Percentiles rank a stretch among this genome's conserved stretches.
Evolutionary conservation across 371 early-diverging fungal species (phyloP).

Genomic region (Mucor ambiguus): DNA sequence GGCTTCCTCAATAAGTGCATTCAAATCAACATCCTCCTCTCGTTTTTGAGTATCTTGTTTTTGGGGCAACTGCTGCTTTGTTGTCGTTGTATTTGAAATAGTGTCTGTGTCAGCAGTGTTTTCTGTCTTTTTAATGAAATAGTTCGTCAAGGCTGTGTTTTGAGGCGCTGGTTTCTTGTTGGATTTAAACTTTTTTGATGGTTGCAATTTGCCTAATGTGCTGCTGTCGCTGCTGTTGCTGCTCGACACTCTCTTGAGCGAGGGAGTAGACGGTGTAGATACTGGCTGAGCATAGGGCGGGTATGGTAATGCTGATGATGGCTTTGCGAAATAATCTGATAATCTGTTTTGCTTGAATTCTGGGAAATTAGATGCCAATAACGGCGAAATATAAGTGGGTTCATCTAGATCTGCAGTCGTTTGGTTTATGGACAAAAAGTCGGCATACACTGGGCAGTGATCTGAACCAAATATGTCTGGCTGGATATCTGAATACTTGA

Average conservation of each 20-base stretch:
- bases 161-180: neutral
- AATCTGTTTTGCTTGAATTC: slow-evolving; percentile 68
- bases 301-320: neutral
- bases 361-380: slow-evolving; percentile 64
- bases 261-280: neutral
- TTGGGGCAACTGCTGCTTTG: slow-evolving; percentile 3
- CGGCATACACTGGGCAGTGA: slow-evolving; percentile 83
- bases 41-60: neutral
- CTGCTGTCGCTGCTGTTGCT: no score
- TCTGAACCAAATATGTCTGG: slow-evolving; percentile 81
- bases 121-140: neutral
- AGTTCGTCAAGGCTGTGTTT: neutral
- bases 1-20: neutral
- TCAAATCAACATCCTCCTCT: neutral
- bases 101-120: neutral
- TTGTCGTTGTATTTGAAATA: neutral
- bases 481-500: slow-evolving; percentile 61
- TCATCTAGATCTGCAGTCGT: neutral
- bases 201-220: no score
- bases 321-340: slow-evolving; percentile 42
- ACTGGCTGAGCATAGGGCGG: neutral
- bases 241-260: neutral
- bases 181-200: slow-evolving; percentile 1
- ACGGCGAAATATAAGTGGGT: slow-evolving; percentile 36
- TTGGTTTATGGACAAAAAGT: slow-evolving; percentile 34